These are phyloP conservation scores for Rhexocercosporidium sp. DNA, from an alignment of 2,329 filamentous ascomycete species.

Conservation along the genomic window DNA sequence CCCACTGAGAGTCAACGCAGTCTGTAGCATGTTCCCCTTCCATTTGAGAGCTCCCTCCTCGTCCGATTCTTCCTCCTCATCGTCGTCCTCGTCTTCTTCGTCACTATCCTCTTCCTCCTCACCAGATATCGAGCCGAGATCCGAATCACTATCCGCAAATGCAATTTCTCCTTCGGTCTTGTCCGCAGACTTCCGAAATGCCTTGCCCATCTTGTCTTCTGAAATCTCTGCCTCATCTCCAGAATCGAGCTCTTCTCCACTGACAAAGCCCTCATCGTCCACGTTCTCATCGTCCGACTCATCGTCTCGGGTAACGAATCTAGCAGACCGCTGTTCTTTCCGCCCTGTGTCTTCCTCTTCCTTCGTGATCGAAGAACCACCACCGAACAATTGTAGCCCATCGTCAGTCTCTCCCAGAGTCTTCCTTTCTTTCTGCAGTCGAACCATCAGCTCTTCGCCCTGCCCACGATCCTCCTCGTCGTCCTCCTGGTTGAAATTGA, in stretches of 20 bases:
- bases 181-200: conserved; percentile 61
- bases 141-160: conserved; percentile 97
- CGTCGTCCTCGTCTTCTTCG: conserved; percentile 56
- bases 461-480: conserved; percentile 78
- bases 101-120: conserved; percentile 51
- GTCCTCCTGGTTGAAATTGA: conserved; percentile 75
- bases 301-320: conserved; percentile 65
- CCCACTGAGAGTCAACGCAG: conserved; percentile 73
- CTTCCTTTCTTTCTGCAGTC: conserved; percentile 80
- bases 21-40: conserved; percentile 86
- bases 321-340: conserved; percentile 61
- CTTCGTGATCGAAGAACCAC: conserved; percentile 70
- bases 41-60: conserved; percentile 78
- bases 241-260: conserved; percentile 45
- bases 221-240: conserved; percentile 62
- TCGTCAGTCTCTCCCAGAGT: conserved; percentile 82
- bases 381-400: conserved; percentile 85
- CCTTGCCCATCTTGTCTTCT: conserved; percentile 63
- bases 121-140: conserved; percentile 83
- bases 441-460: conserved; percentile 93
- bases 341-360: conserved; percentile 66
- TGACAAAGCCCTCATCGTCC: conserved; percentile 50
- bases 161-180: conserved; percentile 73
- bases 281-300: conserved; percentile 62
- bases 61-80: conserved; percentile 55